Evolutionary conservation across 805 yeast species (phyloP).

Genomic region (Lipomyces yamadae): DNA sequence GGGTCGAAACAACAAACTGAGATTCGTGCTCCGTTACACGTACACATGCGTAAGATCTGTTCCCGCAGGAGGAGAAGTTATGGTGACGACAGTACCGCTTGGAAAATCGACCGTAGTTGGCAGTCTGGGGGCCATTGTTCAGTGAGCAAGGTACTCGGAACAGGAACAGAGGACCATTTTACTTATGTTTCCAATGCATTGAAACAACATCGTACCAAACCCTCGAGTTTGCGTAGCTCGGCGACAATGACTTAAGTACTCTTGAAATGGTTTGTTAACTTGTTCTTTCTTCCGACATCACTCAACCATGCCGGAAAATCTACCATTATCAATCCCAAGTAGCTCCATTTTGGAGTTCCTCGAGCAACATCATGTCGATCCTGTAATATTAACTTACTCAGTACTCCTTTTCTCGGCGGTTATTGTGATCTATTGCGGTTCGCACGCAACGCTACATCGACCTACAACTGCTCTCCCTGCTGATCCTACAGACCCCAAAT

Average conservation of each 20-base stretch:
- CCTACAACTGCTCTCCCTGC: slow-evolving; percentile 41
- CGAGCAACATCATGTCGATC: slow-evolving; percentile 29
- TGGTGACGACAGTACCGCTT: slow-evolving; percentile 13
- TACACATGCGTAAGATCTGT: slow-evolving; percentile 23
- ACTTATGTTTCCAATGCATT: no score
- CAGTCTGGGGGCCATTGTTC: slow-evolving; percentile 20
- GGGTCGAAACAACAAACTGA: background rate
- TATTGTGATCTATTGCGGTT: slow-evolving; percentile 33
- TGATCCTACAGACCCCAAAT: slow-evolving; percentile 36
- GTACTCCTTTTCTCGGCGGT: slow-evolving; percentile 34
- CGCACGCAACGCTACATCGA: slow-evolving; percentile 37
- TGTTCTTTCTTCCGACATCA: no score
- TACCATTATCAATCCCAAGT: background rate
- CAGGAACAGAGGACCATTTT: no score
- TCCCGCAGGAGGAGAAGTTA: slow-evolving; percentile 23
- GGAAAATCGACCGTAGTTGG: slow-evolving; percentile 30
- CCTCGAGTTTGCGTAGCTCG: no score
- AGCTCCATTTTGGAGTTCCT: slow-evolving; percentile 18
- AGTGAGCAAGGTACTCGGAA: no score
- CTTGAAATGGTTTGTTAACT: no score
- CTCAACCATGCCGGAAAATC: background rate
- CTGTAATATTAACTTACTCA: slow-evolving; percentile 35
- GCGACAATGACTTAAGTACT: no score
- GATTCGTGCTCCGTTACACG: background rate
- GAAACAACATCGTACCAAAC: no score